phyloP scores from a whole-genome alignment of 2,329 filamentous ascomycete species.

The Pseudogymnoascus sp. region DNA sequence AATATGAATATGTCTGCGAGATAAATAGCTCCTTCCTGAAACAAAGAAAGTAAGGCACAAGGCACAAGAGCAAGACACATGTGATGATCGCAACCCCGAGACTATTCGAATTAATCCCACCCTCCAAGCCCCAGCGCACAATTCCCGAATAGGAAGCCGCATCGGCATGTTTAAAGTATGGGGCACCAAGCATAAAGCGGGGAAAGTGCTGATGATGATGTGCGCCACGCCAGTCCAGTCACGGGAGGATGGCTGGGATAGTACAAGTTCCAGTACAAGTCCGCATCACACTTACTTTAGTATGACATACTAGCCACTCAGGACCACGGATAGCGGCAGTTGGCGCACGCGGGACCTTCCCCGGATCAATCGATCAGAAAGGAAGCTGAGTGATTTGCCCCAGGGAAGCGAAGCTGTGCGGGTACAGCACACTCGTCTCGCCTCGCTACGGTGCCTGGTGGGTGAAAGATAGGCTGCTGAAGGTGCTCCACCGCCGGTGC shows the following conservation, averaged over 20 bases:
- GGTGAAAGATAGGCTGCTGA: neutral
- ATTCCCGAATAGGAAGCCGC: slow-evolving; percentile 2
- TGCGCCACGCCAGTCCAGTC: neutral
- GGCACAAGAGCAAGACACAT: neutral
- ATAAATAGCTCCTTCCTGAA: neutral
- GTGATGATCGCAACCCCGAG: neutral
- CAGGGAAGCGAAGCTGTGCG: neutral
- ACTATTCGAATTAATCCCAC: neutral
- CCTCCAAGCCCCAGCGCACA: neutral
- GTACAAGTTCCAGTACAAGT: neutral
- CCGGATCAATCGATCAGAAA: neutral
- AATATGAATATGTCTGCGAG: neutral
- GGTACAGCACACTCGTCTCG: neutral
- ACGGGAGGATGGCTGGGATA: neutral
- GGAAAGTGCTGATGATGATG: neutral
- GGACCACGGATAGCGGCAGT: neutral
- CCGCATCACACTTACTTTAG: neutral
- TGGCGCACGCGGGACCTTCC: neutral
- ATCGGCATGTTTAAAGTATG: slow-evolving; percentile 5
- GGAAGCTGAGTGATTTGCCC: neutral
- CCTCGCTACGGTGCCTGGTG: slow-evolving; percentile 1
- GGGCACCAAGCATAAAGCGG: neutral
- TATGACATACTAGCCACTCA: neutral
- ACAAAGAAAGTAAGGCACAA: neutral
- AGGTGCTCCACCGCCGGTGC: neutral